These are phyloP conservation scores for Cladosporium sp. DNA, from an alignment of 2,329 filamentous ascomycete genomes.

Conservation along the genomic window DNA sequence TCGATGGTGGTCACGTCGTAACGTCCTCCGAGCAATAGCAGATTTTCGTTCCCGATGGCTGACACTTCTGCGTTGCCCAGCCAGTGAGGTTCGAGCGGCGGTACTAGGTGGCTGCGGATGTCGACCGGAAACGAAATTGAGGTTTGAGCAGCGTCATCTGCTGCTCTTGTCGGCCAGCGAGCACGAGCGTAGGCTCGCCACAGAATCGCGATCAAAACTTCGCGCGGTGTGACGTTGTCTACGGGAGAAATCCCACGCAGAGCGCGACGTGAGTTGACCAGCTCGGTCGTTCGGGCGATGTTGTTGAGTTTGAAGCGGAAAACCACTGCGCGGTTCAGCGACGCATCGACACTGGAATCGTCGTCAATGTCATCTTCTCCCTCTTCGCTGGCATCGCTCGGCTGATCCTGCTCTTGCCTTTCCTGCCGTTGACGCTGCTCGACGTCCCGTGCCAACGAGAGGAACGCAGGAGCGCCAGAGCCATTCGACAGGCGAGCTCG, in stretches of 20 bases:
- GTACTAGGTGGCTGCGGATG: conserved; percentile 13
- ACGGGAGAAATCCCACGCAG: not conserved
- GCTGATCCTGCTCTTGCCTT: not conserved
- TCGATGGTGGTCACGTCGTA: conserved; percentile 18
- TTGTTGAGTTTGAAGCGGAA: conserved; percentile 17
- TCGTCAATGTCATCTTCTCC: not conserved
- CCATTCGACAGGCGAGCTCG: conserved; percentile 3
- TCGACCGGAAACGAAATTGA: conserved; percentile 13
- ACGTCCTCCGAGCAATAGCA: conserved; percentile 11
- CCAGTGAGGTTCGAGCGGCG: conserved; percentile 12
- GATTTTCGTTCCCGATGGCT: conserved; percentile 5
- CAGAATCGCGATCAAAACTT: conserved; percentile 19
- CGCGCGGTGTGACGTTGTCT: not conserved
- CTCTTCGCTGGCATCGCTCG: not conserved
- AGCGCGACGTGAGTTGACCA: conserved; percentile 17
- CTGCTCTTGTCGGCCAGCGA: not conserved
- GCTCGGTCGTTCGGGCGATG: conserved; percentile 12
- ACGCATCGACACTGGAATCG: not conserved
- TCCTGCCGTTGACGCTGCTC: not conserved
- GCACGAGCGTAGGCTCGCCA: conserved; percentile 20
- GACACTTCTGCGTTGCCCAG: conserved; percentile 15
- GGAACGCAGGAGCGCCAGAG: not conserved
- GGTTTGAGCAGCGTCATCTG: not conserved
- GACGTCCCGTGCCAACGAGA: not conserved
- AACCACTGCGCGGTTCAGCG: not conserved